These are phyloP conservation scores for Lactarius hatsudake DNA, from an alignment of 768 basidiomycete species.

Conservation along the genomic window DNA sequence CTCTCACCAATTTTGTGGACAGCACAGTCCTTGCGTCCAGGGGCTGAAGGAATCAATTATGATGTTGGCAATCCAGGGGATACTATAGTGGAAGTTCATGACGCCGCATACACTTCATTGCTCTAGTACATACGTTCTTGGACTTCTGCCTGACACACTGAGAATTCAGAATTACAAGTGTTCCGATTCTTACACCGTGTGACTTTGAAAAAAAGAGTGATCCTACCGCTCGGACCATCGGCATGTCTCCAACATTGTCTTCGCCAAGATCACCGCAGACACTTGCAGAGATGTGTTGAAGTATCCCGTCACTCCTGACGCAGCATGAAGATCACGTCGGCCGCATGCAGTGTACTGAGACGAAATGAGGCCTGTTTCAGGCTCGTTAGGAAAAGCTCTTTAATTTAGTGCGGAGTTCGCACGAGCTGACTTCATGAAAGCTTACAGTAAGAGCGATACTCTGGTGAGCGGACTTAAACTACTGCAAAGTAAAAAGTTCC, in stretches of 20 bases:
- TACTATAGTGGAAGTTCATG: too few species aligned
- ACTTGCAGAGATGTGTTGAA: not conserved
- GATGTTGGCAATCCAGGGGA: not conserved
- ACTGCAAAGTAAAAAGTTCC: not conserved
- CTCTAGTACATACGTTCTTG: too few species aligned
- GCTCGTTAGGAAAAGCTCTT: not conserved
- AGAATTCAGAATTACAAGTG: too few species aligned
- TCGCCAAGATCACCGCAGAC: not conserved
- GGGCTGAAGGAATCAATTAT: not conserved
- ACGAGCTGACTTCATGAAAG: not conserved
- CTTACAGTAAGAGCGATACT: too few species aligned
- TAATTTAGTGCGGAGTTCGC: not conserved
- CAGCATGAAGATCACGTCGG: not conserved
- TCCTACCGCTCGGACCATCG: too few species aligned
- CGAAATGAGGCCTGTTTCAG: not conserved
- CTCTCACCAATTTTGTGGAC: constrained; percentile 10
- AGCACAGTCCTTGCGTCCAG: not conserved
- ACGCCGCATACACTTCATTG: too few species aligned
- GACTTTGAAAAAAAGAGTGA: not conserved
- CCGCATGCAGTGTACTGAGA: not conserved
- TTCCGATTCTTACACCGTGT: too few species aligned
- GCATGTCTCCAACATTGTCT: too few species aligned
- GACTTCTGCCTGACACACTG: too few species aligned
- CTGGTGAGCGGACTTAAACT: not conserved
- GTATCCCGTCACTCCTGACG: not conserved